Evolutionary conservation across 2,329 filamentous ascomycete species (phyloP).

Genomic region (Verticillium alfalfae): DNA sequence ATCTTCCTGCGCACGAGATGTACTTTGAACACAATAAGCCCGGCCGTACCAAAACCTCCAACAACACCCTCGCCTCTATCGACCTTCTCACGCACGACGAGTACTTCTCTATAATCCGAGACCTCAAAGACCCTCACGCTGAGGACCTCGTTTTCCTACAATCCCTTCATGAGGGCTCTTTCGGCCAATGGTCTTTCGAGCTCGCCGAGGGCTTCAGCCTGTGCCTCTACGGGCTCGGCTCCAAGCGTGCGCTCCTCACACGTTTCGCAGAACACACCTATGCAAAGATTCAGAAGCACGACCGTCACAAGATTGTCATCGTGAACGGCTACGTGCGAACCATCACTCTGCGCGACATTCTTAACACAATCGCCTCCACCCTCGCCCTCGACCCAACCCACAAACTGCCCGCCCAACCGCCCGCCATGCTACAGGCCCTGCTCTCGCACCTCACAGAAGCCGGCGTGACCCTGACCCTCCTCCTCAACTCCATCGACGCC

Average conservation of each 20-base stretch:
- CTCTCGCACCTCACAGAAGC: constrained; percentile 53
- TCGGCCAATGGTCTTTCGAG: constrained; percentile 91
- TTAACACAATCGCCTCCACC: constrained; percentile 63
- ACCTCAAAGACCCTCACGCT: constrained; percentile 63
- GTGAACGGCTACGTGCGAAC: constrained; percentile 78
- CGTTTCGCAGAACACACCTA: constrained; percentile 70
- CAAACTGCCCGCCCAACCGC: constrained; percentile 54
- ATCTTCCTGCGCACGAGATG: constrained; percentile 81
- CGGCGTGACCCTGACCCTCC: constrained; percentile 50
- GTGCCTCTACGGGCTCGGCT: constrained; percentile 89
- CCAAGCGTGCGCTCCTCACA: constrained; percentile 71
- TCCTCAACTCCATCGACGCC: constrained; percentile 86
- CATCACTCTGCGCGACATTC: constrained; percentile 62
- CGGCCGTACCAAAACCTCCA: constrained; percentile 76
- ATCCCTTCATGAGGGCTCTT: constrained; percentile 72
- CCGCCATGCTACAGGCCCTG: constrained; percentile 63
- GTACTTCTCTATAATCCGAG: constrained; percentile 68
- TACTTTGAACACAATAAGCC: constrained; percentile 92
- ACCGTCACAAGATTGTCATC: constrained; percentile 62
- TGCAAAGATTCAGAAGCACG: constrained; percentile 27
- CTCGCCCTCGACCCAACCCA: constrained; percentile 49
- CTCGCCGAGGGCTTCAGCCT: constrained; percentile 80
- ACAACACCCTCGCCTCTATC: constrained; percentile 72
- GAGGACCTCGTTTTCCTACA: constrained; percentile 67
- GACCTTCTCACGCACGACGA: constrained; percentile 83